A percentile compares a stretch with the other conserved stretches of the same genome.
Conservation (phyloP, 768 basidiomycete species). For the Chalciporus piperatus region DNA sequence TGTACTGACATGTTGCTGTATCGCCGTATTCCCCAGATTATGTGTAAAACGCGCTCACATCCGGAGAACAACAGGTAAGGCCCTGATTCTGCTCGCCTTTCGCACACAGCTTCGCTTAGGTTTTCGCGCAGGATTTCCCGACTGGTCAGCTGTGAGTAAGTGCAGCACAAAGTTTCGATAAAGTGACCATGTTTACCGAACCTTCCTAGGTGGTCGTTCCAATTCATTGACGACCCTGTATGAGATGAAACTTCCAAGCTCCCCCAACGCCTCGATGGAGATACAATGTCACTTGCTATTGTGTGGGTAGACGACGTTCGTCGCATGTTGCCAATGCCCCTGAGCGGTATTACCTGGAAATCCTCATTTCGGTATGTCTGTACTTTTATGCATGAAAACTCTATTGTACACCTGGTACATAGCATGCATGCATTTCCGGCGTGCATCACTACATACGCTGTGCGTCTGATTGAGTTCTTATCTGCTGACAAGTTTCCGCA, state of each 20-base stretch:
- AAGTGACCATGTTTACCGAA: conserved; percentile 11
- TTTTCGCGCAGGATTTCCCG: background rate
- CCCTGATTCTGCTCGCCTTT: conserved; percentile 4
- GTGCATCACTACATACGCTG: conserved; percentile 26
- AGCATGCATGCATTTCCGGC: conserved; percentile 24
- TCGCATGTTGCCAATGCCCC: conserved; percentile 24
- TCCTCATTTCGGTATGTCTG: conserved; percentile 7
- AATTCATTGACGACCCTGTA: conserved; percentile 23
- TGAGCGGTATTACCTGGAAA: conserved; percentile 26
- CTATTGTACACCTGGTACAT: conserved; percentile 18
- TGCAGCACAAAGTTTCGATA: conserved; percentile 10
- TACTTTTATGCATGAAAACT: conserved; percentile 13
- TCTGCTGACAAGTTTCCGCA: conserved; percentile 16
- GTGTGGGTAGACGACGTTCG: conserved; percentile 6
- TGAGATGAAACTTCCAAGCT: conserved; percentile 13
- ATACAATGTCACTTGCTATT: conserved; percentile 10
- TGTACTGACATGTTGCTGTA: conserved; percentile 3
- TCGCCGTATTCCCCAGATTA: conserved; percentile 10
- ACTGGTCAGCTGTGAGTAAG: background rate
- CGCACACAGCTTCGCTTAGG: conserved; percentile 6
- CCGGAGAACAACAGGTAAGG: conserved; percentile 3
- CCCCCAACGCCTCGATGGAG: conserved; percentile 28
- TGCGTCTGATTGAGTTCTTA: conserved; percentile 22
- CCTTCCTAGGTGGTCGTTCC: conserved; percentile 9
- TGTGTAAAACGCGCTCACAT: conserved; percentile 7